Base-by-base conservation (phyloP, 495 filamentous ascomycete species). In the Penicillium daleae region DNA sequence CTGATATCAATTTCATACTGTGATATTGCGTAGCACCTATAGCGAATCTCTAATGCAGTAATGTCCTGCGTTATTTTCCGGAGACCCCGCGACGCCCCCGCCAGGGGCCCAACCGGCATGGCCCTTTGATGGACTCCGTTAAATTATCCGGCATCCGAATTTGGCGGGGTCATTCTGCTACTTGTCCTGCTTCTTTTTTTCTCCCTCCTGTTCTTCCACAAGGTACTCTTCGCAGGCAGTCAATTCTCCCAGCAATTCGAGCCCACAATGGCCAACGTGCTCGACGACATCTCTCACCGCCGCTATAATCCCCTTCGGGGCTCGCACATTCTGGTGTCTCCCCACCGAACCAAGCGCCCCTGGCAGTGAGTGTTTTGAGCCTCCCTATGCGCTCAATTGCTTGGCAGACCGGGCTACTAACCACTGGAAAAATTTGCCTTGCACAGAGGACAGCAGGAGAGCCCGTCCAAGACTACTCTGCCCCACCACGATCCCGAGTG, bases 211-310 rank as follows among this genome's bases (percentile, higher is more conserved):
- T 26, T 31, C 50, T 26, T 37, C 35, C 44, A 13, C 61, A 65
- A 60, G 52, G 50, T 66, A 35, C 66, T 64, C 48, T 56, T 31
- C 49, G 8, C 15, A 24, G 9, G n/a, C 19, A 15, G 37, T 12
- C 24, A 51, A 21, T 1, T 29, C 13, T 42, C 24, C 2, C 19
- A 12, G 40, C 40, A n/a, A 35, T 40, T 9, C 32, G 12, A 49
- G 9, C 7, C 49, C 59, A 69, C 56, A 49, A 89, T 90, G 87
- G 85, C 87, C 65, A 82, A 78, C 55, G 90, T 99, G 49, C 90
- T 99, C 22, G 86, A 99, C 81, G 93, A 98, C 72, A 97, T 99
- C 69, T 97, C 95, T 32, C 95, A 99, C 73, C 83, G 96, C 64
- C 88, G 95, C 66, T 98, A 89, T 75, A 99, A 99, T 73, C 93